phyloP scores from a whole-genome alignment of 805 yeast genomes.

The Soucietia sequanensis region DNA sequence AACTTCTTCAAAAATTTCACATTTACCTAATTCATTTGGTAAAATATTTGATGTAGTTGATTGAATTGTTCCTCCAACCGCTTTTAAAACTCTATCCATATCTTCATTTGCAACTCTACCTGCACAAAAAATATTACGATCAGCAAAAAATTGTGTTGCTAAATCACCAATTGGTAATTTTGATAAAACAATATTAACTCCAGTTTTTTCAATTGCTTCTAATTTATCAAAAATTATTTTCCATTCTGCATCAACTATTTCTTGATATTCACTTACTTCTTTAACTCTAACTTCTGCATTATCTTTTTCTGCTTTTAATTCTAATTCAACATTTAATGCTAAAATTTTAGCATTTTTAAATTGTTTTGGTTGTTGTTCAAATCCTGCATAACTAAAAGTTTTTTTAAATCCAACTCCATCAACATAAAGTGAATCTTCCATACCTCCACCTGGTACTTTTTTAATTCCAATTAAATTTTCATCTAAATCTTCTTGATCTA shows the following conservation, averaged over 20 bases:
- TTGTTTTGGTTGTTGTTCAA: slow-evolving; percentile 95
- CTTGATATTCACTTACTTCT: slow-evolving; percentile 91
- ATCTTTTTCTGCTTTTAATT: slow-evolving; percentile 96
- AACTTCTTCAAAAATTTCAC: slow-evolving; percentile 82
- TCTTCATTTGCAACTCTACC: slow-evolving; percentile 91
- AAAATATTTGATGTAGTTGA: slow-evolving; percentile 68
- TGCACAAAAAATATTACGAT: slow-evolving; percentile 93
- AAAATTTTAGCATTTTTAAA: slow-evolving; percentile 80
- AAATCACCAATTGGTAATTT: slow-evolving; percentile 96
- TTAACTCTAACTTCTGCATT: slow-evolving; percentile 98
- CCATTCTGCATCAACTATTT: slow-evolving; percentile 99
- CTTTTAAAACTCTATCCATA: slow-evolving; percentile 86
- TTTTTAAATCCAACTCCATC: slow-evolving; percentile 97
- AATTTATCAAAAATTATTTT: slow-evolving; percentile 84
- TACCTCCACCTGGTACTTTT: slow-evolving; percentile 92
- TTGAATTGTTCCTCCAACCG: slow-evolving; percentile 91
- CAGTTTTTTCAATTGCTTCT: slow-evolving; percentile 76
- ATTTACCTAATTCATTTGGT: slow-evolving; percentile 76
- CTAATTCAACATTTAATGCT: slow-evolving; percentile 87
- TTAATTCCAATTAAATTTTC: slow-evolving; percentile 91
- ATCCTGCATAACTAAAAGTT: slow-evolving; percentile 97
- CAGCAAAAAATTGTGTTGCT: slow-evolving; percentile 99
- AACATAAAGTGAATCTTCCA: slow-evolving; percentile 87
- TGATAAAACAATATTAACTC: slow-evolving; percentile 90
- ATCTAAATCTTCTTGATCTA: slow-evolving; percentile 83